Evolutionary conservation across 768 basidiomycete species (phyloP).

Genomic region (Hysterangium stoloniferum): DNA sequence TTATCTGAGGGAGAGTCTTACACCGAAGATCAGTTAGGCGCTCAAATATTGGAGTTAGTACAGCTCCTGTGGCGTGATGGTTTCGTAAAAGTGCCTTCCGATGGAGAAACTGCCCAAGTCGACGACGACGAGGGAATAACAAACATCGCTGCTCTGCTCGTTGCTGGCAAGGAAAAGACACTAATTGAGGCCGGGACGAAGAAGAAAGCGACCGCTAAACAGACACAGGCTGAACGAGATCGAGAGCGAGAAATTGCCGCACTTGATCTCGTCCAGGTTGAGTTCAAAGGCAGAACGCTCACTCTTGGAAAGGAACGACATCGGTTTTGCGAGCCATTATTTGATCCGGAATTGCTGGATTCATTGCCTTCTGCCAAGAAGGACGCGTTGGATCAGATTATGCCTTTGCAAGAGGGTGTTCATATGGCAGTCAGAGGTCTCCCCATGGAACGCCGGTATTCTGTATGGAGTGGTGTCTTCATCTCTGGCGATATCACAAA

Average conservation of each 20-base stretch:
- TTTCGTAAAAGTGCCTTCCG: slow-evolving; percentile 64
- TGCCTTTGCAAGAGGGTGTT: slow-evolving; percentile 60
- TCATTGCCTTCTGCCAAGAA: slow-evolving; percentile 25
- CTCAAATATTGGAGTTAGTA: slow-evolving; percentile 55
- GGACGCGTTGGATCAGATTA: slow-evolving; percentile 16
- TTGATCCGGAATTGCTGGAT: slow-evolving; percentile 57
- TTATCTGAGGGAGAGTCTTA: slow-evolving; percentile 34
- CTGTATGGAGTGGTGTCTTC: slow-evolving; percentile 72
- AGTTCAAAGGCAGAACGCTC: slow-evolving; percentile 63
- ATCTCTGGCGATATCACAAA: slow-evolving; percentile 73
- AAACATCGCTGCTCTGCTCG: slow-evolving; percentile 84
- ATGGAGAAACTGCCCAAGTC: slow-evolving; percentile 53
- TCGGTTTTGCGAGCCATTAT: slow-evolving; percentile 85
- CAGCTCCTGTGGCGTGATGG: slow-evolving; percentile 56
- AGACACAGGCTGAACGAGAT: slow-evolving; percentile 71
- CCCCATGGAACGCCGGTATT: slow-evolving; percentile 59
- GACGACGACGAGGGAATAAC: slow-evolving; percentile 80
- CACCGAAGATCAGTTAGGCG: slow-evolving; percentile 37
- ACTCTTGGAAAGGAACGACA: slow-evolving; percentile 85
- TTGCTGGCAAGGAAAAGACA: slow-evolving; percentile 86
- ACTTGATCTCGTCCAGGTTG: slow-evolving; percentile 68
- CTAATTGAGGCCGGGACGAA: slow-evolving; percentile 82
- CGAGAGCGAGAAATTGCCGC: slow-evolving; percentile 79
- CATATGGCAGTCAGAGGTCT: slow-evolving; percentile 52
- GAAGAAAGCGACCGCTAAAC: slow-evolving; percentile 63